phyloP scores from a whole-genome alignment of 805 yeast genomes.

The Wickerhamomyces pijperi region DNA sequence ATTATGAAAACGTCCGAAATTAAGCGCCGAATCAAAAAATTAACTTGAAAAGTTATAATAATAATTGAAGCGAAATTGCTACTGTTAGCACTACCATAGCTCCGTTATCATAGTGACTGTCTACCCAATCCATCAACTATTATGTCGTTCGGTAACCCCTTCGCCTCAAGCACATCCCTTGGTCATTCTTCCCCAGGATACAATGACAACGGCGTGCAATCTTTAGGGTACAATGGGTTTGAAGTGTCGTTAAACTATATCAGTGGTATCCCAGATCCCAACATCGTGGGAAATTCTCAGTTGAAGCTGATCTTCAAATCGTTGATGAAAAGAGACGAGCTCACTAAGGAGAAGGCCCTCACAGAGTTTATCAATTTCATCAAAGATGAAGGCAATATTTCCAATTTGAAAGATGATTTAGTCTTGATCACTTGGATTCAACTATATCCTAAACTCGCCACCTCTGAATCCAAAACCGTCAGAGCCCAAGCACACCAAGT shows the following conservation, averaged over 20 bases:
- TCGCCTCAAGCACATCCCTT: conserved; percentile 3
- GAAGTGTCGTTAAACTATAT: conserved; percentile 65
- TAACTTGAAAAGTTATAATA: too few relatives aligned
- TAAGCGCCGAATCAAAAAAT: too few relatives aligned
- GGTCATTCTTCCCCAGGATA: neutral
- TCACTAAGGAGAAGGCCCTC: conserved; percentile 78
- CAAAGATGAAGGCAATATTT: conserved; percentile 6
- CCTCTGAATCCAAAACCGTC: conserved; percentile 58
- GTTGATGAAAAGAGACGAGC: conserved; percentile 64
- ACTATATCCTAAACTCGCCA: conserved; percentile 66
- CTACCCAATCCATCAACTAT: too few relatives aligned
- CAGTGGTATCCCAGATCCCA: conserved; percentile 69
- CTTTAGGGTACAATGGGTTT: conserved; percentile 30
- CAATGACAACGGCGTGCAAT: conserved; percentile 11
- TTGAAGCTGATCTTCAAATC: conserved; percentile 63
- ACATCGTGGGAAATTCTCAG: conserved; percentile 32
- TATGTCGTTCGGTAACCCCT: conserved; percentile 19
- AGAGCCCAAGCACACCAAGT: conserved; percentile 52
- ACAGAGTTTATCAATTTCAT: conserved; percentile 34
- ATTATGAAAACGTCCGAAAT: too few relatives aligned
- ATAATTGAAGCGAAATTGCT: too few relatives aligned
- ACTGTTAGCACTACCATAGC: too few relatives aligned
- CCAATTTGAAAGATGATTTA: conserved; percentile 36
- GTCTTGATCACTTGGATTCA: conserved; percentile 65
- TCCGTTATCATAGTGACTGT: too few relatives aligned